A percentile compares a stretch with the other conserved stretches of the same genome.
Conservation (phyloP, 2,329 filamentous ascomycete species). For the Nemania abortiva region DNA sequence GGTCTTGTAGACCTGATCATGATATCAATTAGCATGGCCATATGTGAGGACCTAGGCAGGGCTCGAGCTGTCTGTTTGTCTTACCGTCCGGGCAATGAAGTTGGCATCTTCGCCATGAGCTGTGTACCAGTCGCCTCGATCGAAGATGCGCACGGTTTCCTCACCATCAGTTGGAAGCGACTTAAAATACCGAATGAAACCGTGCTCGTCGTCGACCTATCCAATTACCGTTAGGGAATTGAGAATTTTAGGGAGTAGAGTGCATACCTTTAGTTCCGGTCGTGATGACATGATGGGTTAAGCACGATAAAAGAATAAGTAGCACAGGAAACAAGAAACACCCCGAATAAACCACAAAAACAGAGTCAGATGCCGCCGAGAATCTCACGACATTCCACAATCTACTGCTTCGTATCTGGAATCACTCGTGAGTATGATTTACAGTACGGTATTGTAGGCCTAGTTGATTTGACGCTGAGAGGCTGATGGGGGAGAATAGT, state of each 20-base stretch:
- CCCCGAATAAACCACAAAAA: conserved; percentile 8
- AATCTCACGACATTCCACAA: conserved; percentile 7
- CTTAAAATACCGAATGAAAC: conserved; percentile 97
- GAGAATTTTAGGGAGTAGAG: conserved; percentile 2
- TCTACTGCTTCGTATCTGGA: background rate
- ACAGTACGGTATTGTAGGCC: background rate
- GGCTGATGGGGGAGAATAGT: too few species aligned
- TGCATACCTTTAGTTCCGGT: conserved; percentile 64
- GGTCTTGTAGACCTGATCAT: conserved; percentile 87
- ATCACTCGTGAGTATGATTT: background rate
- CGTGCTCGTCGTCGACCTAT: conserved; percentile 93
- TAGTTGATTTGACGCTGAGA: background rate
- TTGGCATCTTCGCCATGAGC: conserved; percentile 88
- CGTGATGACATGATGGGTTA: conserved; percentile 62
- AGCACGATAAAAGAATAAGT: background rate
- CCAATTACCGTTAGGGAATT: conserved; percentile 2
- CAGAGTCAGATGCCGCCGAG: background rate
- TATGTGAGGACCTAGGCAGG: background rate
- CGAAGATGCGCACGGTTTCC: conserved; percentile 89
- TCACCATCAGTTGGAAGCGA: conserved; percentile 78
- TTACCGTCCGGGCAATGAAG: conserved; percentile 82
- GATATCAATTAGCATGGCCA: conserved; percentile 8
- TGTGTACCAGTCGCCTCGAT: conserved; percentile 94
- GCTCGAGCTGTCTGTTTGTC: conserved; percentile 39
- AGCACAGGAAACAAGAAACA: background rate